Conservation (phyloP, 257 asterid genomes). For the Primulina eburnea region DNA sequence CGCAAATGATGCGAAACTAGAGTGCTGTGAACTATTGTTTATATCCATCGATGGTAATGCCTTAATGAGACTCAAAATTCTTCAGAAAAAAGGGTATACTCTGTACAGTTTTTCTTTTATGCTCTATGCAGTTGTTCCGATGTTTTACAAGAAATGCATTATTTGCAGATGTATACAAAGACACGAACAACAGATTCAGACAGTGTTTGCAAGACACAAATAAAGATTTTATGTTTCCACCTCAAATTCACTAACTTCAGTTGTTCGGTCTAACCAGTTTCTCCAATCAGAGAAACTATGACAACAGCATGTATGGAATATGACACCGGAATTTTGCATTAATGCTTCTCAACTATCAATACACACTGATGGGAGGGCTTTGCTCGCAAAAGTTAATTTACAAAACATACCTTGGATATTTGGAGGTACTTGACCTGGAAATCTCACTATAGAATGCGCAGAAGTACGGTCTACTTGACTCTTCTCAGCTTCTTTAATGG, state of each 20-base stretch:
- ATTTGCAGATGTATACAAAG: neutral
- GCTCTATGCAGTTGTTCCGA: neutral
- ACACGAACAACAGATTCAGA: neutral
- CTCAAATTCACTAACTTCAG: neutral
- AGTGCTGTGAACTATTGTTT: neutral
- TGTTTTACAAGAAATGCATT: neutral
- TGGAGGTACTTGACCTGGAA: constrained; percentile 82
- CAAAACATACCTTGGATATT: constrained; percentile 60
- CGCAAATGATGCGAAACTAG: neutral
- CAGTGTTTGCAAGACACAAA: neutral
- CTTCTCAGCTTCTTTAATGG: constrained; percentile 69
- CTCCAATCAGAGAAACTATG: neutral
- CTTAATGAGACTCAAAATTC: neutral
- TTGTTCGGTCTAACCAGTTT: neutral
- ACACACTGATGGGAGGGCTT: neutral
- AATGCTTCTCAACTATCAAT: neutral
- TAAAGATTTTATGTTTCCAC: neutral
- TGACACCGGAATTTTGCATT: neutral
- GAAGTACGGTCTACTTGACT: constrained; percentile 48
- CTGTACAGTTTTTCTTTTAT: neutral
- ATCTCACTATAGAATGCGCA: constrained; percentile 53
- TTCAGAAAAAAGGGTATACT: neutral
- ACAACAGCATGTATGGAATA: neutral
- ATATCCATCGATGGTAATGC: neutral
- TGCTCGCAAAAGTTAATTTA: constrained; percentile 3